A percentile compares a stretch with the other conserved stretches of the same genome.
Conservation (phyloP, 352 stramenopile genomes). For the Phytopythium kandeliae region DNA sequence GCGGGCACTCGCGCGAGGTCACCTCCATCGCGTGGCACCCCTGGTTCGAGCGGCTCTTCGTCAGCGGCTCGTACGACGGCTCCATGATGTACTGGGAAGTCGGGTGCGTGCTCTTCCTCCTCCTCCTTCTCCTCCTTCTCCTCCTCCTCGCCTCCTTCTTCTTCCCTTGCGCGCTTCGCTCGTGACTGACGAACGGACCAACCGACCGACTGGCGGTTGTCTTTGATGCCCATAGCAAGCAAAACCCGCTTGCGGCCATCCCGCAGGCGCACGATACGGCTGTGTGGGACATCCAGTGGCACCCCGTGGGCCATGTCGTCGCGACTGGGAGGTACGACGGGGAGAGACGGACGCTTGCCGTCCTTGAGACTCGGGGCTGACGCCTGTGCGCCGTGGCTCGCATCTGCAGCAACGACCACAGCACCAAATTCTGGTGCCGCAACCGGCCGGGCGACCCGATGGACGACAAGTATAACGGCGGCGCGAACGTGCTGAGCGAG, state of each 20-base stretch:
- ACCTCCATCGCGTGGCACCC: conserved; percentile 97
- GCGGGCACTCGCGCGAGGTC: conserved; percentile 95
- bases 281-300: conserved; percentile 98
- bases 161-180: no score
- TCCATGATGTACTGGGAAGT: conserved; percentile 98
- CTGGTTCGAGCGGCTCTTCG: conserved; percentile 94
- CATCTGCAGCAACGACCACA: conserved; percentile 89
- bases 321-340: conserved; percentile 87
- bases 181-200: no score
- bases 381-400: no score
- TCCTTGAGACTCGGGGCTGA: no score
- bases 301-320: conserved; percentile 95
- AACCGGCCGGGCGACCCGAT: conserved; percentile 91
- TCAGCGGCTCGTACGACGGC: conserved; percentile 96
- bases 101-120: conserved; percentile 56
- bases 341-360: no score
- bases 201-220: no score
- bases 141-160: no score
- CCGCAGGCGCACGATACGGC: conserved; percentile 94
- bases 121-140: no score
- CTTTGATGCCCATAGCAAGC: no score
- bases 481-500: conserved; percentile 64
- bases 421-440: conserved; percentile 97
- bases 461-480: conserved; percentile 88
- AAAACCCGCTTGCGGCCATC: conserved; percentile 79